A percentile compares a stretch with the other conserved stretches of the same genome.
Evolutionary conservation across 108 stramenopile species (phyloP).

Genomic region (Pseudonitzschia multiseries): DNA sequence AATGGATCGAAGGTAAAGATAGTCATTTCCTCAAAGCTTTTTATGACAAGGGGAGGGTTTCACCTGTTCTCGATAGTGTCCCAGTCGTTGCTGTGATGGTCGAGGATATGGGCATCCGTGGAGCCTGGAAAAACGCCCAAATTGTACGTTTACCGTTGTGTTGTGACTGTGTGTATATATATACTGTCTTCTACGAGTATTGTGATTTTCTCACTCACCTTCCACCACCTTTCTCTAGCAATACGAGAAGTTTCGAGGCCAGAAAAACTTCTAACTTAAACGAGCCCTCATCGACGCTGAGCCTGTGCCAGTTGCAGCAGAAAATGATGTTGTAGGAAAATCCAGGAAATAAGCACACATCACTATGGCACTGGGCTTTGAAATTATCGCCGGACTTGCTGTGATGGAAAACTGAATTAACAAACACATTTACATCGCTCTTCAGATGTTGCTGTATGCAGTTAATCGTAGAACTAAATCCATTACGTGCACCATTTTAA

Average conservation of each 20-base stretch:
- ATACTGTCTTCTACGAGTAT: neutral
- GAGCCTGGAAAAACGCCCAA: conserved; percentile 57
- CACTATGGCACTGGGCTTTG: neutral
- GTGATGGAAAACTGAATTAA: neutral
- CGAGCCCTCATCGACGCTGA: neutral
- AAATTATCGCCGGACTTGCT: neutral
- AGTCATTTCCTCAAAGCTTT: conserved; percentile 90
- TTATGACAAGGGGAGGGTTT: conserved; percentile 90
- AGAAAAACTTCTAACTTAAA: neutral
- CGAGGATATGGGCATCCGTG: conserved; percentile 94
- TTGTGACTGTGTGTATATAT: neutral
- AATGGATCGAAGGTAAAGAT: conserved; percentile 75
- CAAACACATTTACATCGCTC: neutral
- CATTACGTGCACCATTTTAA: too few species aligned
- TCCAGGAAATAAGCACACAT: neutral
- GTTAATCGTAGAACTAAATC: too few species aligned
- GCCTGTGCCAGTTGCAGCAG: neutral
- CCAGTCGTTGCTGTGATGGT: conserved; percentile 90
- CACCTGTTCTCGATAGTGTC: conserved; percentile 58
- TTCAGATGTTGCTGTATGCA: neutral
- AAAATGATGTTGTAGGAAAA: neutral
- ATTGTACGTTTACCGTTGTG: conserved; percentile 9
- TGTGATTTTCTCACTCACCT: neutral
- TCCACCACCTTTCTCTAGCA: neutral
- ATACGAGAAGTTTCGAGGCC: neutral